phyloP scores from a whole-genome alignment of 768 basidiomycete genomes.

The Tulasnella sp. region DNA sequence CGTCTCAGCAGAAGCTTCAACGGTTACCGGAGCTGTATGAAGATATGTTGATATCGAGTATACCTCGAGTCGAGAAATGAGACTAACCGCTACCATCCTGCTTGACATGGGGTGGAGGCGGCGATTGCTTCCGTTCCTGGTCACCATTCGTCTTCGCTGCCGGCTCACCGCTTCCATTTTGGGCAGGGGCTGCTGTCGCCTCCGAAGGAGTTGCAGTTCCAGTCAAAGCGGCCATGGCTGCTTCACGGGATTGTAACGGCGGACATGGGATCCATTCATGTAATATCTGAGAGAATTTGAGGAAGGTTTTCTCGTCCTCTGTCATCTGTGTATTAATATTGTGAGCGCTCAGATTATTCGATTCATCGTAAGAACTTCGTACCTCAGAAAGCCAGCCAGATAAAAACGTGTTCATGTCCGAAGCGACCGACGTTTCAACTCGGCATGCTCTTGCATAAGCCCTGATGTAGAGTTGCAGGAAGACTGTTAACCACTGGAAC shows the following conservation, averaged over 20 bases:
- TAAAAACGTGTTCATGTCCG: conserved; percentile 40
- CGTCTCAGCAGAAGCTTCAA: conserved; percentile 45
- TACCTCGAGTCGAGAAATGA: background rate
- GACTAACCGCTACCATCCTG: conserved; percentile 39
- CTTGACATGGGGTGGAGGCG: conserved; percentile 61
- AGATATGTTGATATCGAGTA: background rate
- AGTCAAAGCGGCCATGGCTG: background rate
- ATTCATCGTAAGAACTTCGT: conserved; percentile 23
- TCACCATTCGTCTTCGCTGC: conserved; percentile 29
- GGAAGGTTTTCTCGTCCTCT: conserved; percentile 29
- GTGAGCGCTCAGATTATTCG: background rate
- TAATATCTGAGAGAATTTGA: conserved; percentile 29
- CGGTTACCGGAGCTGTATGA: conserved; percentile 10
- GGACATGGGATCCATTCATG: conserved; percentile 29
- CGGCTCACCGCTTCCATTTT: conserved; percentile 25
- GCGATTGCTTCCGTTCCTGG: conserved; percentile 40
- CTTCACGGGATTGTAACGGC: conserved; percentile 15
- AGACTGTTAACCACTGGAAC: conserved; percentile 68
- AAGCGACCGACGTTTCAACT: conserved; percentile 45
- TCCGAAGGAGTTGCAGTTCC: background rate
- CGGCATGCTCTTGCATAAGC: conserved; percentile 76
- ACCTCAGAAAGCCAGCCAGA: conserved; percentile 49
- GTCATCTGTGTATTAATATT: conserved; percentile 12
- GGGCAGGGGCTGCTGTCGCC: background rate
- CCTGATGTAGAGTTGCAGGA: conserved; percentile 73